These are phyloP conservation scores for Arachnomyces sp. DNA, from an alignment of 2,329 filamentous ascomycete genomes.

Conservation along the genomic window DNA sequence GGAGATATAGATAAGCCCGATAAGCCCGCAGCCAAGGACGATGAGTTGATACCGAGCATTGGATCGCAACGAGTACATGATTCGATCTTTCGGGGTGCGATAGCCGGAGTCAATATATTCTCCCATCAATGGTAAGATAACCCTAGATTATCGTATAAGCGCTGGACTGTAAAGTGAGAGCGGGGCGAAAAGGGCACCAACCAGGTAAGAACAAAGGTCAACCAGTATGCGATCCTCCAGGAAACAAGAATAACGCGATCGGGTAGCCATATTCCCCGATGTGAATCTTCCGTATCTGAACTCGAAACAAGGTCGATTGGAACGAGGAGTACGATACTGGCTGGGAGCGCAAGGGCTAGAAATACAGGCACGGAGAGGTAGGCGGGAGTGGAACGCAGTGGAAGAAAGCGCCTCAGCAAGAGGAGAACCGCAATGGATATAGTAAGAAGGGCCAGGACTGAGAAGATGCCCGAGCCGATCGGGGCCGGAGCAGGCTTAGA, in stretches of 20 bases:
- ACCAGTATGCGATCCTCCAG: slow-evolving; percentile 95
- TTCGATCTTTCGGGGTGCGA: slow-evolving; percentile 69
- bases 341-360: slow-evolving; percentile 86
- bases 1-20: slow-evolving; percentile 76
- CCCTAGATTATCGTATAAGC: slow-evolving; percentile 42
- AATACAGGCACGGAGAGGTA: slow-evolving; percentile 91
- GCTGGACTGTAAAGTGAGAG: neutral
- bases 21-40: slow-evolving; percentile 58
- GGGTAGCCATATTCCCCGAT: slow-evolving; percentile 80
- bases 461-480: slow-evolving; percentile 72
- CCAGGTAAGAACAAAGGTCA: slow-evolving; percentile 94
- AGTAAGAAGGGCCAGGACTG: slow-evolving; percentile 59
- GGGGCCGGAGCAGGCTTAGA: slow-evolving; percentile 23
- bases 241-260: slow-evolving; percentile 69
- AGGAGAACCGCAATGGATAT: slow-evolving; percentile 73
- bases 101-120: slow-evolving; percentile 95
- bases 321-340: slow-evolving; percentile 82
- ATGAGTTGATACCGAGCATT: slow-evolving; percentile 87
- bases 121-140: slow-evolving; percentile 83
- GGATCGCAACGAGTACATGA: slow-evolving; percentile 74
- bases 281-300: slow-evolving; percentile 61
- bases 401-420: slow-evolving; percentile 81
- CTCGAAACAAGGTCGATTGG: slow-evolving; percentile 92
- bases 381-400: slow-evolving; percentile 78
- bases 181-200: slow-evolving; percentile 32